A percentile compares a stretch with the other conserved stretches of the same genome.
Evolutionary conservation across 306 rosid species (phyloP).

Genomic region (Parietaria judaica): DNA sequence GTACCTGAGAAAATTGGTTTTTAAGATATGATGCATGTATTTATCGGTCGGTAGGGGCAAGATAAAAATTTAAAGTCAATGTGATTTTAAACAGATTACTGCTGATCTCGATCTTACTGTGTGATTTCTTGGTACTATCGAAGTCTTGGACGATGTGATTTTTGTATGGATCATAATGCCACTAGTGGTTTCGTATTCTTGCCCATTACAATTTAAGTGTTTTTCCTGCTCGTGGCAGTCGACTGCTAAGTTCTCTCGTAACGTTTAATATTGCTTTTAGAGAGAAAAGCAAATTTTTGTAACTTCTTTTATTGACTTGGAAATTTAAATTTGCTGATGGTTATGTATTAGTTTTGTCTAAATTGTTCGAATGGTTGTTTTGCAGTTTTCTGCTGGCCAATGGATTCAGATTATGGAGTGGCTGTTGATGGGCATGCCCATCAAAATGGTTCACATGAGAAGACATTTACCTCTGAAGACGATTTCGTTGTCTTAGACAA

Average conservation of each 20-base stretch:
- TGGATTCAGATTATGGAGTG: slow-evolving; percentile 51
- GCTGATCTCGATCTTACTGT: too few species aligned
- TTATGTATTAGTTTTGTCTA: not conserved
- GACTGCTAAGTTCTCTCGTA: not conserved
- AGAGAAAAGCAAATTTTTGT: slow-evolving; percentile 45
- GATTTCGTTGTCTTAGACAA: slow-evolving; percentile 30
- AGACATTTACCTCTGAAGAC: slow-evolving; percentile 21
- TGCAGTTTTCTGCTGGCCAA: slow-evolving; percentile 40
- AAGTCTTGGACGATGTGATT: too few species aligned
- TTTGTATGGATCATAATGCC: too few species aligned
- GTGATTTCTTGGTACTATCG: too few species aligned
- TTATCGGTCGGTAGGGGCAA: too few species aligned
- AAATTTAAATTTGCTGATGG: not conserved
- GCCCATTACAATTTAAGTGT: too few species aligned
- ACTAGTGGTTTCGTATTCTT: too few species aligned
- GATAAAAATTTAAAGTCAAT: too few species aligned
- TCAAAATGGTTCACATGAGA: slow-evolving; percentile 51
- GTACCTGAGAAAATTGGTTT: too few species aligned
- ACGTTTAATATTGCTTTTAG: slow-evolving; percentile 21
- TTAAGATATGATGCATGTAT: too few species aligned
- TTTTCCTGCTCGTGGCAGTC: not conserved
- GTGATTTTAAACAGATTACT: too few species aligned
- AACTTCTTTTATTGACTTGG: not conserved
- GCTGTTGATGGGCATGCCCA: slow-evolving; percentile 39
- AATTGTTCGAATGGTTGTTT: not conserved